Conservation (phyloP, 306 rosid genomes). For the Comarum palustre region DNA sequence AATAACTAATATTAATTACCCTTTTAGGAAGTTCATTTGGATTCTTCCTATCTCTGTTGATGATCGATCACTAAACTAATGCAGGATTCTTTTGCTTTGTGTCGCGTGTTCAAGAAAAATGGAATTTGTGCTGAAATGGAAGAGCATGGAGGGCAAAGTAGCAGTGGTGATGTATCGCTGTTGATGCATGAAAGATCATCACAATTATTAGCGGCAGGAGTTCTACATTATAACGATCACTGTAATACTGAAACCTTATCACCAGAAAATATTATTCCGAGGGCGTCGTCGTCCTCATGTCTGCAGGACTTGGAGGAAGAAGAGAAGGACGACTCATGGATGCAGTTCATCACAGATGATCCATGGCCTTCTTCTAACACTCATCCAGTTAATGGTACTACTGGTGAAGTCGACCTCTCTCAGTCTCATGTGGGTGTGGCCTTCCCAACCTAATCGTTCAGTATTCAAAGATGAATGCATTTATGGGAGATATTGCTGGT, state of each 20-base stretch:
- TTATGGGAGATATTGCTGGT: conserved; percentile 9
- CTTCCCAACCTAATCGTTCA: conserved; percentile 53
- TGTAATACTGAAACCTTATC: conserved; percentile 57
- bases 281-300: conserved; percentile 62
- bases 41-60: background rate
- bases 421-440: conserved; percentile 43
- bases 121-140: conserved; percentile 85
- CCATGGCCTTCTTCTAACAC: conserved; percentile 79
- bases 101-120: conserved; percentile 96
- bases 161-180: conserved; percentile 32
- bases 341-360: conserved; percentile 92
- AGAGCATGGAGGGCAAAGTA: conserved; percentile 68
- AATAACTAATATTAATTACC: background rate
- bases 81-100: conserved; percentile 95
- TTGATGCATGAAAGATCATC: conserved; percentile 43
- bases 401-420: conserved; percentile 55
- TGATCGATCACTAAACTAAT: conserved; percentile 12
- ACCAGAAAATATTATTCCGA: conserved; percentile 56
- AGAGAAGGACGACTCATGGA: conserved; percentile 94
- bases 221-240: conserved; percentile 42
- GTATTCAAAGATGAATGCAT: background rate
- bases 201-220: conserved; percentile 25
- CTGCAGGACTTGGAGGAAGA: conserved; percentile 52
- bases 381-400: conserved; percentile 16
- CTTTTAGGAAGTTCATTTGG: background rate